Percentiles rank a stretch among this genome's conserved stretches.
Conservation (phyloP, 176 grass and related monocot genomes). For the Paspalum notatum region DNA sequence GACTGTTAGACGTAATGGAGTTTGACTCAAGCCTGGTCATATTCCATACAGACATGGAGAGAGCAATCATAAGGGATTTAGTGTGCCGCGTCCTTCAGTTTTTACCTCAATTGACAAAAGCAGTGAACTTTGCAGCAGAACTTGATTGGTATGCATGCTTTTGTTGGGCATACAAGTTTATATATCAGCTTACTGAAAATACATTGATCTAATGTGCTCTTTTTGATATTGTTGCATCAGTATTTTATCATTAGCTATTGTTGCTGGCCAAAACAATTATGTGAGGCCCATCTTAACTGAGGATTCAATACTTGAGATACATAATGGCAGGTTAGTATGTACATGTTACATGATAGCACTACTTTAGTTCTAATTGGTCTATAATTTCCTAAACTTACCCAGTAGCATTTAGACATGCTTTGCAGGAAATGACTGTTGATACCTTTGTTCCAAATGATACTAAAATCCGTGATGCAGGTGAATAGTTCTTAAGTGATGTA, state of each 20-base stretch:
- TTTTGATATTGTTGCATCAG: conserved; percentile 49
- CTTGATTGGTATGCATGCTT: conserved; percentile 84
- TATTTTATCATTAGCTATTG: conserved; percentile 81
- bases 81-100: conserved; percentile 79
- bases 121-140: conserved; percentile 96
- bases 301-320: conserved; percentile 82
- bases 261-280: conserved; percentile 91
- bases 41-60: conserved; percentile 84
- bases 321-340: conserved; percentile 84
- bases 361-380: conserved; percentile 16
- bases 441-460: conserved; percentile 98
- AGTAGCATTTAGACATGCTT: conserved; percentile 71
- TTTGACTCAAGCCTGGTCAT: conserved; percentile 4
- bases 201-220: background rate
- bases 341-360: conserved; percentile 15
- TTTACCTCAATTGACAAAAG: conserved; percentile 75
- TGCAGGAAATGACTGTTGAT: conserved; percentile 99
- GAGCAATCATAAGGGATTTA: conserved; percentile 94
- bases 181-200: conserved; percentile 11
- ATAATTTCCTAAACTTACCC: conserved; percentile 30
- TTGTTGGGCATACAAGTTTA: conserved; percentile 26
- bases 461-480: conserved; percentile 66
- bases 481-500: conserved; percentile 32
- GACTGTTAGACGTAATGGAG: background rate
- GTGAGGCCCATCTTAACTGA: conserved; percentile 86